Evolutionary conservation across 2,329 filamentous ascomycete species (phyloP).

Genomic region (Didymella lethalis): DNA sequence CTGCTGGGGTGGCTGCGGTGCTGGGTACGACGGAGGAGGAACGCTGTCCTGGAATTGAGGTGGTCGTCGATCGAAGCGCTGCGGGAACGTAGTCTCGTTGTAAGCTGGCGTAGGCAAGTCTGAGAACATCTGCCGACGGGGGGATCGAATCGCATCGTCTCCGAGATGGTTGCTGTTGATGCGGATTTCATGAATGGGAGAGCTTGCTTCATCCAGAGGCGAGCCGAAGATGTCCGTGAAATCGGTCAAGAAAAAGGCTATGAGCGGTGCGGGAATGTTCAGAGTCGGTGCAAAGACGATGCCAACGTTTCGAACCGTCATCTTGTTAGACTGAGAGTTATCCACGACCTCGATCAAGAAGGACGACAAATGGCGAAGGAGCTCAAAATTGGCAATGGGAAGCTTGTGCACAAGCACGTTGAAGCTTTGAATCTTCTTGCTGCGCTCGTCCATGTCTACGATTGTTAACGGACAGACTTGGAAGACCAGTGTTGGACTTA

Average conservation of each 20-base stretch:
- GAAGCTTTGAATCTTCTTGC: conserved; percentile 79
- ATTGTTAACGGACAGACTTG: conserved; percentile 29
- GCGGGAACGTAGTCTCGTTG: conserved; percentile 62
- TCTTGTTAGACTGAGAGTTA: conserved; percentile 90
- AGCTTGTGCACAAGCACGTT: conserved; percentile 81
- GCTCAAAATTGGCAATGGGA: conserved; percentile 78
- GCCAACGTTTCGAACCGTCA: conserved; percentile 94
- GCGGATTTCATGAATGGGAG: conserved; percentile 56
- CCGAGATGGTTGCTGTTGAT: conserved; percentile 53
- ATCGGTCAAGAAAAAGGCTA: conserved; percentile 91
- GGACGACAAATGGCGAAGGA: conserved; percentile 83
- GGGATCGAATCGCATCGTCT: conserved; percentile 68
- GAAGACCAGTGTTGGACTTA: conserved; percentile 44
- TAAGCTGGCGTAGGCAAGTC: conserved; percentile 71
- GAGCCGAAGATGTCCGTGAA: conserved; percentile 85
- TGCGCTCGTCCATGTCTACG: conserved; percentile 73
- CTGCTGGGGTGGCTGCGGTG: conserved; percentile 38
- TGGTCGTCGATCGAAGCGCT: conserved; percentile 37
- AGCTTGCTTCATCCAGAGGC: conserved; percentile 64
- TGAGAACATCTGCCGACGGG: conserved; percentile 70
- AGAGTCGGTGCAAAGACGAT: conserved; percentile 98
- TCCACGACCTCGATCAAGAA: conserved; percentile 94
- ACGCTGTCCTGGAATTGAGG: conserved; percentile 31
- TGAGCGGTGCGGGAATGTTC: conserved; percentile 94
- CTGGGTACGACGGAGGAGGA: conserved; percentile 34